Base-by-base conservation (phyloP, 2,329 filamentous ascomycete genomes). In the Pestalotiopsis sp. region DNA sequence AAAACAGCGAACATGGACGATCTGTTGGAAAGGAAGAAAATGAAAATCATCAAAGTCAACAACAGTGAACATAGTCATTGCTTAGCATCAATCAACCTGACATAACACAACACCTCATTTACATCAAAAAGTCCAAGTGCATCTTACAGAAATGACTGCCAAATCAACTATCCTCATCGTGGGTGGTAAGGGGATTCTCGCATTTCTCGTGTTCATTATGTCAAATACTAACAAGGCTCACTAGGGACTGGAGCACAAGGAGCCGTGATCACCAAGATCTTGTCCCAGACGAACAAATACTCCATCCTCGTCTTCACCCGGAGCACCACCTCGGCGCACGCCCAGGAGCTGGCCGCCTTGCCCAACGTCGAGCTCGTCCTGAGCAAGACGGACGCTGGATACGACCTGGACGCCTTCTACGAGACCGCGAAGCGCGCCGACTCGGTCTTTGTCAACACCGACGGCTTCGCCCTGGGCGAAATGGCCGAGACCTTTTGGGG, bases 401-500 rank as follows among this genome's bases (percentile, higher is more conserved):
- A 63, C 27, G 38, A 65, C 39, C 23, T 49, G 3, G 62, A 45
- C 4, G 39, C 62, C 9, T 65, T 49, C 7, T 52, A 20, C 62
- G 39, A 65, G 12, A 25, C 23, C 12, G 62, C 39, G 1, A 36
- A 56, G 20, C 36, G 39, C 14, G 27, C 39, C 1, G n/a, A 65
- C 27, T 17, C 62, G 13, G 62, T 52, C 38, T 65, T 65, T 39
- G 20, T 65, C 36, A 52, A 65, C 11, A 65, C 62, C 9, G 39
- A 49, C 49, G 62, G 62, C n/a, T 45, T 65, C 39, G 62, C 62
- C 11, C 38, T 49, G 23, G 39, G 62, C 17, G 39, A 65, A 6
- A 49, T 56, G 20, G 39, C 45, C 12, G 62, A 65, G 36, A 52
- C 38, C 0, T 65, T 65, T 36, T 52, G 39, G 36, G 62, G 62